These are phyloP conservation scores for Fusarium chaquense DNA, from an alignment of 2,329 filamentous ascomycete species.

Conservation along the genomic window DNA sequence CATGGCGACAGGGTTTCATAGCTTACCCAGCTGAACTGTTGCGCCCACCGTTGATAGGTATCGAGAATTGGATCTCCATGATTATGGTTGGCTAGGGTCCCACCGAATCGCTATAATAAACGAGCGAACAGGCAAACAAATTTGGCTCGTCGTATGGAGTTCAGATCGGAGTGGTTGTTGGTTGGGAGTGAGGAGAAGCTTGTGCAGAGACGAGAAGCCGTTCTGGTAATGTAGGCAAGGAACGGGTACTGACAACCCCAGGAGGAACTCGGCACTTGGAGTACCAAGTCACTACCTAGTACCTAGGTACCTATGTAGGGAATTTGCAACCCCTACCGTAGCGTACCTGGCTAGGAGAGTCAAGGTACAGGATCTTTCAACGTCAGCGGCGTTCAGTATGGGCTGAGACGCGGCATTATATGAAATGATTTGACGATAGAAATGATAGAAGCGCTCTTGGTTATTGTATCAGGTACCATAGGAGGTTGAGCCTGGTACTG, in stretches of 20 bases:
- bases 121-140: background rate
- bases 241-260: constrained; percentile 8
- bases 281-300: background rate
- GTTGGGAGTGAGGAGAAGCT: constrained; percentile 27
- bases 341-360: constrained; percentile 23
- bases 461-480: background rate
- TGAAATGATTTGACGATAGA: constrained; percentile 1
- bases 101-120: constrained; percentile 8
- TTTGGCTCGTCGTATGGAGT: background rate
- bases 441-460: background rate
- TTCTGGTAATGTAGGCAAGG: constrained; percentile 21
- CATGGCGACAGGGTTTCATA: constrained; percentile 21
- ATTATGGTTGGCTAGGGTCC: constrained; percentile 13
- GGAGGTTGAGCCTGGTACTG: background rate
- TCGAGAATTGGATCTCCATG: constrained; percentile 57
- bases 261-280: constrained; percentile 33
- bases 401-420: background rate
- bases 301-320: background rate
- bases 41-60: constrained; percentile 45
- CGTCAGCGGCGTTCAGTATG: constrained; percentile 37
- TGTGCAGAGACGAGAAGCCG: constrained; percentile 30
- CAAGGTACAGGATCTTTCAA: constrained; percentile 16
- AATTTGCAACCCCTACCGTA: constrained; percentile 15
- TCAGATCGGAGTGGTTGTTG: constrained; percentile 17
- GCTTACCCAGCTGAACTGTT: constrained; percentile 46